Base-by-base conservation (phyloP, 306 rosid species). In the Castanea crenata region DNA sequence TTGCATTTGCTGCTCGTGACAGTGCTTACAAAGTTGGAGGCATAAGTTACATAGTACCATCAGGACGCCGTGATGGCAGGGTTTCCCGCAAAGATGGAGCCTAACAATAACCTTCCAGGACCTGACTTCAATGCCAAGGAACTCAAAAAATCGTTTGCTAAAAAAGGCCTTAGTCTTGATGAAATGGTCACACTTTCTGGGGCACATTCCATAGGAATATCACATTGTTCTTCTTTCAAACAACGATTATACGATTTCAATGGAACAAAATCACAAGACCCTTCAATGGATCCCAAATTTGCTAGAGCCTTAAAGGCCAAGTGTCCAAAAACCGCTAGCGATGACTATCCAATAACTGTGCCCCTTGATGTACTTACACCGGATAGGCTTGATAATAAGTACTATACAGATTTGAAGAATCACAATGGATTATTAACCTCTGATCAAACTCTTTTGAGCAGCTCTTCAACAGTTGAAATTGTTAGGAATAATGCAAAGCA, bases 1-100 rank as follows among this genome's bases (percentile, higher is more conserved):
- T 86, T 4, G 82, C 87, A 13, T 86, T 86, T 8, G 90, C 85
- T 4, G 90, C 87, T 0, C 83, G 90, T 3, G 85, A 83, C 16
- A 59, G 80, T 1, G 83, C 85, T n/a, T 49, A 29, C 57, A 46
- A 41, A 61, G 35, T 5, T 3, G 71, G 79, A 3, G 71, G 35
- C 49, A 44, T 58, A 18, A 75, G 27, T 5, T 62, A 76, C 16
- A 32, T 14, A 1, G 79, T 76, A 6, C 79, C 79, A 15, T 35
- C 79, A 3, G 79, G 72, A n/a, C 71, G 71, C 18, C 69, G 72
- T 1, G 79, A 76, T 62, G 79, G 79, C n/a, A 7, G 41, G 5
- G 69, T 62, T 13, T 76, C 79, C 8, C n/a, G 21, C 19, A 25
- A 5, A 23, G 72, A 46, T 23, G 79, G n/a, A 76, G 35, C 71